Conservation (phyloP, 768 basidiomycete genomes). For the Rossbeevera mucosa region DNA sequence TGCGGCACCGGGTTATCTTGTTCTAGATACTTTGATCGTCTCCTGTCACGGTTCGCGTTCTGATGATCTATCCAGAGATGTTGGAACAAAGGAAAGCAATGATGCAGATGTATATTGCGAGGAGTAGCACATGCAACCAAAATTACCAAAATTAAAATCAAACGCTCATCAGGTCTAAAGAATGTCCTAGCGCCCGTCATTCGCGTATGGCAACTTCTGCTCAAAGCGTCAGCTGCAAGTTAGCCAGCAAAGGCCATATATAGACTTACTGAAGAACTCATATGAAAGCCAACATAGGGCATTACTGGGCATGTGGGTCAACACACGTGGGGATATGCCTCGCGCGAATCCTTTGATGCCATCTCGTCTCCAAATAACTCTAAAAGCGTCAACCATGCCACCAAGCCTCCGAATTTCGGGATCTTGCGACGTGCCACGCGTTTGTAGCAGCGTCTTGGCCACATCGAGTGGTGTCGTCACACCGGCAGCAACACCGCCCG, state of each 20-base stretch:
- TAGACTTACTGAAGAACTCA: slow-evolving; percentile 91
- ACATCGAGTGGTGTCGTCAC: slow-evolving; percentile 97
- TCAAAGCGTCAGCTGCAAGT: slow-evolving; percentile 11
- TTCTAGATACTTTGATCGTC: not conserved
- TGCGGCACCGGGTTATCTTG: no score
- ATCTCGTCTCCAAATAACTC: slow-evolving; percentile 82
- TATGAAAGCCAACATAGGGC: slow-evolving; percentile 97
- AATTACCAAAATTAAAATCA: not conserved
- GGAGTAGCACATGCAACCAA: slow-evolving; percentile 3
- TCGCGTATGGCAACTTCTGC: slow-evolving; percentile 64
- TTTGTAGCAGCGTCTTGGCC: slow-evolving; percentile 95
- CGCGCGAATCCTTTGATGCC: slow-evolving; percentile 82
- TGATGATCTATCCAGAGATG: slow-evolving; percentile 2
- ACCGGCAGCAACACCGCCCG: slow-evolving; percentile 91
- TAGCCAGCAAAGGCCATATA: not conserved
- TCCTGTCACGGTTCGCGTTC: not conserved
- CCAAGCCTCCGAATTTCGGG: slow-evolving; percentile 75
- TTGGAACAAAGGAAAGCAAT: slow-evolving; percentile 7
- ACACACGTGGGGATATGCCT: slow-evolving; percentile 84
- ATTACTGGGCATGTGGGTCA: slow-evolving; percentile 96
- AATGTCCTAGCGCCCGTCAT: slow-evolving; percentile 16
- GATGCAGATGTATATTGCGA: slow-evolving; percentile 16
- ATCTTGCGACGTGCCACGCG: slow-evolving; percentile 85
- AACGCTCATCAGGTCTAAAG: slow-evolving; percentile 19
- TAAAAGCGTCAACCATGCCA: slow-evolving; percentile 85